Evolutionary conservation across 768 basidiomycete genomes (phyloP).

Genomic region (Steccherinum ochraceum): DNA sequence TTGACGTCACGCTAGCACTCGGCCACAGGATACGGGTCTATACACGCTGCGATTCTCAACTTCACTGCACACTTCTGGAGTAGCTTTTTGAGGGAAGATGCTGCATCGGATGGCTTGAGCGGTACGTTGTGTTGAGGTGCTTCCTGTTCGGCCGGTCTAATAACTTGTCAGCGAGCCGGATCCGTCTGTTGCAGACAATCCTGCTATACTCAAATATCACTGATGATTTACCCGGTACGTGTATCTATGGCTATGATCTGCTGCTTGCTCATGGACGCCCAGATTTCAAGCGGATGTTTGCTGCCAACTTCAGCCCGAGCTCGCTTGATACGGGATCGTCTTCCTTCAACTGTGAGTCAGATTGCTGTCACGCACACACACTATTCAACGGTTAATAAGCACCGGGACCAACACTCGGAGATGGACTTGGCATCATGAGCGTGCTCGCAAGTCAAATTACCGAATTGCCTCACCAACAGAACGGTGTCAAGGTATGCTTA

Average conservation of each 20-base stretch:
- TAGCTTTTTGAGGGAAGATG: not conserved
- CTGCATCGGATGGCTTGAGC: not conserved
- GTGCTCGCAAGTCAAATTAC: not conserved
- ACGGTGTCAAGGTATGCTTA: too few species aligned
- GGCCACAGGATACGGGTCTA: constrained; percentile 75
- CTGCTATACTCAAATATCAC: not conserved
- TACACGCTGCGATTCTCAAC: constrained; percentile 74
- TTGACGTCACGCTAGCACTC: constrained; percentile 26
- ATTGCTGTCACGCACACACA: not conserved
- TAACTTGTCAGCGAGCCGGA: not conserved
- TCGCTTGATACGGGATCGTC: not conserved
- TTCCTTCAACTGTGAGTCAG: not conserved
- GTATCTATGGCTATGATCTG: not conserved
- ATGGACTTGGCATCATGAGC: not conserved
- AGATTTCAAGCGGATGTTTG: not conserved
- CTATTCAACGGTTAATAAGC: not conserved
- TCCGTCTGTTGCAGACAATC: not conserved
- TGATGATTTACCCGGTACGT: not conserved
- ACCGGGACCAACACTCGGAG: not conserved
- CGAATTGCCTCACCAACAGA: not conserved
- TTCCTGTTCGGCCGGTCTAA: not conserved
- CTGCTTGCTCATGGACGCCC: not conserved
- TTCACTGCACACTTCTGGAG: constrained; percentile 44
- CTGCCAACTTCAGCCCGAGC: not conserved
- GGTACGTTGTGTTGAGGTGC: not conserved